Evolutionary conservation across 768 basidiomycete species (phyloP).

Genomic region (Lenzites betulinus): DNA sequence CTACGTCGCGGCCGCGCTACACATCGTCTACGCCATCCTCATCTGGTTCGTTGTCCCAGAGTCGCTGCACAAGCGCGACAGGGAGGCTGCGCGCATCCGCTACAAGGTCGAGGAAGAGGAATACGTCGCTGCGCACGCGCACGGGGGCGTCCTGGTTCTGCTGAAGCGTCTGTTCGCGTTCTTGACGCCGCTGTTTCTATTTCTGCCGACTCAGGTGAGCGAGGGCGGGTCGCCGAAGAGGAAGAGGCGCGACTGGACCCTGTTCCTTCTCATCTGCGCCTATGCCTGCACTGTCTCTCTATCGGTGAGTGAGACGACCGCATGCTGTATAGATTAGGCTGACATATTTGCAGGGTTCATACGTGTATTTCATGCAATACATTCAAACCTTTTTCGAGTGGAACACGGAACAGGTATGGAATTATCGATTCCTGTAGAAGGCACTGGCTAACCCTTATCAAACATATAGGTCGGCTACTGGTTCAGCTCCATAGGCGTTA

Average conservation of each 20-base stretch:
- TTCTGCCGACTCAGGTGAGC: conserved; percentile 46
- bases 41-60: conserved; percentile 73
- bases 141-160: conserved; percentile 27
- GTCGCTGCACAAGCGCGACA: conserved; percentile 59
- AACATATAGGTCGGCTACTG: conserved; percentile 68
- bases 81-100: conserved; percentile 41
- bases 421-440: neutral
- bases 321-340: neutral
- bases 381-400: conserved; percentile 62
- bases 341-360: conserved; percentile 48
- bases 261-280: conserved; percentile 55
- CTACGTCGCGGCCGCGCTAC: conserved; percentile 58
- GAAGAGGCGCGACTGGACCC: conserved; percentile 60
- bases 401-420: conserved; percentile 61
- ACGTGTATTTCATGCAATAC: conserved; percentile 65
- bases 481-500: conserved; percentile 53
- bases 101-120: conserved; percentile 39
- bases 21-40: conserved; percentile 50
- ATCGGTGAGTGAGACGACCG: conserved; percentile 44
- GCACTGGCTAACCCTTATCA: neutral
- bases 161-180: conserved; percentile 57
- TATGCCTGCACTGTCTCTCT: conserved; percentile 49
- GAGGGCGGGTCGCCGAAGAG: conserved; percentile 41
- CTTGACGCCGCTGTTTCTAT: conserved; percentile 69
- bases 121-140: conserved; percentile 24